Conservation (phyloP, 768 basidiomycete genomes). For the Panaeolus papilionaceus region DNA sequence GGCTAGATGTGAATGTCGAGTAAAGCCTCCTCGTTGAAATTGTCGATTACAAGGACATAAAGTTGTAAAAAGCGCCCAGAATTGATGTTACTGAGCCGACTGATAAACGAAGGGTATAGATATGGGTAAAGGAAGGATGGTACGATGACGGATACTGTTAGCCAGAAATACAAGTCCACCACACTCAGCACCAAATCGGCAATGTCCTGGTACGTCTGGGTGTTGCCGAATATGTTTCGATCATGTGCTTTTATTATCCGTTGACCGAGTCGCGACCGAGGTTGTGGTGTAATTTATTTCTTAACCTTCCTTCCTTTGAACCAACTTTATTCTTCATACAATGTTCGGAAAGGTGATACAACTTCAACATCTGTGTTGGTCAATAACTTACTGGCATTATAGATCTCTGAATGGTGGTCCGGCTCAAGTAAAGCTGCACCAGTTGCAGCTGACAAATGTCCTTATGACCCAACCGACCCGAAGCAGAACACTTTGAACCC, state of each 20-base stretch:
- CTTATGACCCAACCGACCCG: slow-evolving; percentile 77
- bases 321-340: not conserved
- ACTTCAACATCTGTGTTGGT: not conserved
- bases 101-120: slow-evolving; percentile 3
- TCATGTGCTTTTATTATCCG: slow-evolving; percentile 9
- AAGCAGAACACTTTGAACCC: slow-evolving; percentile 92
- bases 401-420: slow-evolving; percentile 11
- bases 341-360: slow-evolving; percentile 4
- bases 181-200: not conserved
- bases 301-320: not conserved
- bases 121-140: slow-evolving; percentile 2
- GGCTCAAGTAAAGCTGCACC: slow-evolving; percentile 7
- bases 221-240: not conserved
- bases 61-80: not conserved
- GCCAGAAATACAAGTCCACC: slow-evolving; percentile 3
- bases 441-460: slow-evolving; percentile 14
- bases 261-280: not conserved
- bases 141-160: slow-evolving; percentile 5
- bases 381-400: not conserved
- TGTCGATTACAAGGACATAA: not conserved
- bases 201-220: not conserved
- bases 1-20: slow-evolving; percentile 1
- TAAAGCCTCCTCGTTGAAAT: slow-evolving; percentile 2
- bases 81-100: not conserved
- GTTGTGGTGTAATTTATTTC: not conserved